These are phyloP conservation scores for Aspergillus homomorphus DNA, from an alignment of 495 filamentous ascomycete species.

Conservation along the genomic window DNA sequence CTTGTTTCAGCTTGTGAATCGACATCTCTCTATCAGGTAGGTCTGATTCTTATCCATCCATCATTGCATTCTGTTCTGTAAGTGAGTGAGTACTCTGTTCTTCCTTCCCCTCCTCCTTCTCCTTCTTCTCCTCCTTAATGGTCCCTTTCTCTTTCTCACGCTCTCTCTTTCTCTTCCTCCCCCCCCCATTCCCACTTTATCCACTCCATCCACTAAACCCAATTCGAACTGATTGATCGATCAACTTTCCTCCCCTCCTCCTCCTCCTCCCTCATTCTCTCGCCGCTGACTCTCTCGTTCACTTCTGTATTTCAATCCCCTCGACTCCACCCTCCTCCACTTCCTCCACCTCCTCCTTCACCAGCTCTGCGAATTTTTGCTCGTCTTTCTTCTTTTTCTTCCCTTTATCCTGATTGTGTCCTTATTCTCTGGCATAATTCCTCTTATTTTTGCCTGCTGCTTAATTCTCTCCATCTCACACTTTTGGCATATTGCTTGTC, in stretches of 20 bases:
- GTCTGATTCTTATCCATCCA: too few species aligned
- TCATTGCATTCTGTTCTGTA: too few species aligned
- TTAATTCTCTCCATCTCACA: background rate
- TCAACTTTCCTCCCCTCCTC: background rate
- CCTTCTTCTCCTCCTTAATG: constrained; percentile 7
- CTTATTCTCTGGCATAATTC: background rate
- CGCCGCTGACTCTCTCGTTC: background rate
- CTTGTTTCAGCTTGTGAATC: background rate
- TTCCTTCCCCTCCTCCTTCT: constrained; percentile 8
- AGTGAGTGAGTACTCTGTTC: background rate
- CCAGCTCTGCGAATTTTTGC: background rate
- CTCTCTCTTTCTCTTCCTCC: constrained; percentile 18
- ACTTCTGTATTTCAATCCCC: background rate
- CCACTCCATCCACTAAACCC: background rate
- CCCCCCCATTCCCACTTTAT: constrained; percentile 3
- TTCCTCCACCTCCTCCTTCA: constrained; percentile 4
- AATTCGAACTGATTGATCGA: constrained; percentile 3
- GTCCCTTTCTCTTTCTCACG: constrained; percentile 10
- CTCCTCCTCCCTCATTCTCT: constrained; percentile 8
- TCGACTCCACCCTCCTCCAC: background rate
- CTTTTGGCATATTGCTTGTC: background rate
- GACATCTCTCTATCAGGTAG: constrained; percentile 9
- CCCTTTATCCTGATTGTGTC: background rate
- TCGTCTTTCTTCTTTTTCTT: background rate
- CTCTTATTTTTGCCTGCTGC: background rate